Evolutionary conservation across 2,329 filamentous ascomycete species (phyloP).

Genomic region (Remersonia thermophila): DNA sequence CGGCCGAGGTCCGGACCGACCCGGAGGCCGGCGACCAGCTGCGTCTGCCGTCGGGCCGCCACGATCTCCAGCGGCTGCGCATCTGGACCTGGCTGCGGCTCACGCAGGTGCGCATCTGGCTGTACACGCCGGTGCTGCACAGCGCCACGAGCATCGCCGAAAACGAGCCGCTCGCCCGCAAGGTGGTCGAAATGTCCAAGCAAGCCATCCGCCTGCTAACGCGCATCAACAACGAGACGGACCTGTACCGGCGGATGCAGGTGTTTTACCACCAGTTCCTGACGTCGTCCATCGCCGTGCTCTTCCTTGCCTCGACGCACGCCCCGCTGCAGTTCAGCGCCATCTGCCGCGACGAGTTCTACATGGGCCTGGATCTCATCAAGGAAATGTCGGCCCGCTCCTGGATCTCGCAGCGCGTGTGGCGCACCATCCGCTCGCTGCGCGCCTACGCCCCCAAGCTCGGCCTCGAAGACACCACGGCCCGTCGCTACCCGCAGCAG

Average conservation of each 20-base stretch:
- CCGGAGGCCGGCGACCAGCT: conserved; percentile 45
- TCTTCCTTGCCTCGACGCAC: conserved; percentile 67
- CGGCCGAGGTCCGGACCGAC: conserved; percentile 42
- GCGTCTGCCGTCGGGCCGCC: conserved; percentile 42
- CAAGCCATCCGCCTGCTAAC: conserved; percentile 63
- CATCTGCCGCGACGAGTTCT: conserved; percentile 62
- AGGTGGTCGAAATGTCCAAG: conserved; percentile 61
- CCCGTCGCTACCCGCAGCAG: no score
- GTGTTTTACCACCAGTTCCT: conserved; percentile 74
- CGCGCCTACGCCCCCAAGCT: conserved; percentile 61
- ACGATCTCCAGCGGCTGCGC: conserved; percentile 60
- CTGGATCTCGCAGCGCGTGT: conserved; percentile 60
- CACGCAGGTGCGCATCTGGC: conserved; percentile 78
- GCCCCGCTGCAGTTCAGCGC: conserved; percentile 59
- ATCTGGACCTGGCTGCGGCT: conserved; percentile 76
- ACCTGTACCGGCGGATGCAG: conserved; percentile 59
- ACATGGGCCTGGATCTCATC: conserved; percentile 63
- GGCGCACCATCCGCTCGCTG: conserved; percentile 58
- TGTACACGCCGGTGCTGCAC: conserved; percentile 79
- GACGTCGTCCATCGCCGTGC: conserved; percentile 58
- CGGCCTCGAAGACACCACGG: conserved; percentile 36
- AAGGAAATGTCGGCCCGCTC: conserved; percentile 60
- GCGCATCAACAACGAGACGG: conserved; percentile 58
- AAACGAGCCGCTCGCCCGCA: conserved; percentile 61
- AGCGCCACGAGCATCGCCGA: conserved; percentile 72